Percentiles rank a stretch among this genome's conserved stretches.
Conservation (phyloP, 768 basidiomycete species). For the Polyporus arcularius region DNA sequence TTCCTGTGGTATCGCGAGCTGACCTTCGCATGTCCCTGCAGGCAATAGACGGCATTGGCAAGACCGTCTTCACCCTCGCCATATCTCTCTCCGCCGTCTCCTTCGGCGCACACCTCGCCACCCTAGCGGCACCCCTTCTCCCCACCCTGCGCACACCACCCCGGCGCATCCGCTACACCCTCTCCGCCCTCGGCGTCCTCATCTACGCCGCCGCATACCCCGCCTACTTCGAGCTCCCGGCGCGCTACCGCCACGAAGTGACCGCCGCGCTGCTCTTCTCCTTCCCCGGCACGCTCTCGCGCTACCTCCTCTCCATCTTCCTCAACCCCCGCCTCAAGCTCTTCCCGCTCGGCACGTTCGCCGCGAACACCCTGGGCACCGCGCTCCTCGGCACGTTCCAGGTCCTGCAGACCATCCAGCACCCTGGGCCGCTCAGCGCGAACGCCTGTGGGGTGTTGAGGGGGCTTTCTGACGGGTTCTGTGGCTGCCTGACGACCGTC, state of each 20-base stretch:
- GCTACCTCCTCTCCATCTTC: constrained; percentile 72
- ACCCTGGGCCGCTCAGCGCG: constrained; percentile 41
- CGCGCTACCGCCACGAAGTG: constrained; percentile 70
- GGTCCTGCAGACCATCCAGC: constrained; percentile 60
- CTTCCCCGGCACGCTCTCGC: constrained; percentile 84
- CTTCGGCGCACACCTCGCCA: constrained; percentile 70
- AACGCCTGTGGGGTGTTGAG: constrained; percentile 73
- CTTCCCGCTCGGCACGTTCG: constrained; percentile 79
- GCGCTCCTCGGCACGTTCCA: constrained; percentile 76
- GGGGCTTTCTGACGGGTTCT: constrained; percentile 89
- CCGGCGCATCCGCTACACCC: constrained; percentile 46
- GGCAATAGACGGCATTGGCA: constrained; percentile 86
- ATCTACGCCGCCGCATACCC: constrained; percentile 77
- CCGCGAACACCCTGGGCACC: constrained; percentile 77
- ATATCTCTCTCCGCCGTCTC: constrained; percentile 75
- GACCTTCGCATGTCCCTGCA: constrained; percentile 31
- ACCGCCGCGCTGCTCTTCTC: constrained; percentile 88
- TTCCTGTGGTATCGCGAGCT: neutral
- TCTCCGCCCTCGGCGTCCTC: constrained; percentile 59
- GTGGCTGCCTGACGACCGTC: constrained; percentile 92
- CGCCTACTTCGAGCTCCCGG: constrained; percentile 74
- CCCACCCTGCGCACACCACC: constrained; percentile 45
- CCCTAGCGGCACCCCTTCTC: constrained; percentile 41
- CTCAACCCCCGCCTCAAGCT: constrained; percentile 66
- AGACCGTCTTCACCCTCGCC: constrained; percentile 76